These are phyloP conservation scores for Geotrichum bryndzae DNA, from an alignment of 1,139 yeast genomes.

Conservation along the genomic window DNA sequence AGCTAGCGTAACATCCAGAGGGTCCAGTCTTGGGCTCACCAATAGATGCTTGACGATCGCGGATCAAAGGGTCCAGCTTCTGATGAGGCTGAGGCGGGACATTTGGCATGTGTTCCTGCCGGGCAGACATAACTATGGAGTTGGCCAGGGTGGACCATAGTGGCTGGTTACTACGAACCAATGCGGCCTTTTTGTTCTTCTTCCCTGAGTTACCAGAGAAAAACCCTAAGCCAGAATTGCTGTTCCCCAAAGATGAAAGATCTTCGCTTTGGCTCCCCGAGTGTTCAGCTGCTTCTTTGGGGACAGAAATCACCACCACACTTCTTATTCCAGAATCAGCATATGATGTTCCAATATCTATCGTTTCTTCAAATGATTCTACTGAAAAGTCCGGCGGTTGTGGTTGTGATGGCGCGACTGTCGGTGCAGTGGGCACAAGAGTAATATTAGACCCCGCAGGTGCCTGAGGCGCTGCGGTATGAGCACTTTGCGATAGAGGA, in stretches of 20 bases:
- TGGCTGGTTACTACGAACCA: slow-evolving; percentile 32
- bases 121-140: slow-evolving; percentile 34
- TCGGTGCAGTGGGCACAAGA: not conserved
- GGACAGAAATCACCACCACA: slow-evolving; percentile 15
- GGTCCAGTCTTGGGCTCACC: slow-evolving; percentile 15
- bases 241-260: slow-evolving; percentile 7
- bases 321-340: slow-evolving; percentile 8
- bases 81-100: slow-evolving; percentile 10
- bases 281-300: slow-evolving; percentile 21
- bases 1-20: slow-evolving; percentile 27
- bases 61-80: slow-evolving; percentile 14
- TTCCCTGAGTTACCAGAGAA: slow-evolving; percentile 2
- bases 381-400: not conserved
- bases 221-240: slow-evolving; percentile 1
- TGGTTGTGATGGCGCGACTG: not conserved
- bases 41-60: slow-evolving; percentile 14
- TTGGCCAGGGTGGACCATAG: slow-evolving; percentile 37
- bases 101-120: slow-evolving; percentile 26
- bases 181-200: slow-evolving; percentile 11
- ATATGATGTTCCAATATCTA: not conserved
- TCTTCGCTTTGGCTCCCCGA: slow-evolving; percentile 8
- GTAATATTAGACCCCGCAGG: not conserved
- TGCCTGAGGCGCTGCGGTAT: not conserved
- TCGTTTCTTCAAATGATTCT: slow-evolving; percentile 1
- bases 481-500: not conserved